Conservation (phyloP, 768 basidiomycete genomes). For the Phaffia tasmanica region DNA sequence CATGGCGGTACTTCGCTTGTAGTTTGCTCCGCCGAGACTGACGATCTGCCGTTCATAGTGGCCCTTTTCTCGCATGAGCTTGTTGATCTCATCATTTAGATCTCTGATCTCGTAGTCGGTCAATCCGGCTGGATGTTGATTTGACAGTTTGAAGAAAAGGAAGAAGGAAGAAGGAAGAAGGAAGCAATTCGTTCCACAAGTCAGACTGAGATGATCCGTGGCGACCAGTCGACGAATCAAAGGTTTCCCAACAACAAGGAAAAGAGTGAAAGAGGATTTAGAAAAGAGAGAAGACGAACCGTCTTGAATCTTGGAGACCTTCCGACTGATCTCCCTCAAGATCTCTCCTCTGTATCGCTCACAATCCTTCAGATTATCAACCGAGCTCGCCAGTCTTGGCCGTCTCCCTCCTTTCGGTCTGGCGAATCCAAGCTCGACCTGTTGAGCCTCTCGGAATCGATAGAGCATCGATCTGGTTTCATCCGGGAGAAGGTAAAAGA, state of each 20-base stretch:
- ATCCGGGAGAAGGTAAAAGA: background rate
- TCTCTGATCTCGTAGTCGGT: conserved; percentile 94
- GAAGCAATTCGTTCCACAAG: background rate
- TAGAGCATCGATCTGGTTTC: conserved; percentile 59
- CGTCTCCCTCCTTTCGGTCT: conserved; percentile 64
- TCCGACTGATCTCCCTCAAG: conserved; percentile 81
- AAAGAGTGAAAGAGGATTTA: conserved; percentile 10
- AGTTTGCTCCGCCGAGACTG: conserved; percentile 90
- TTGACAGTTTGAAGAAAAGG: background rate
- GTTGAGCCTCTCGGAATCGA: conserved; percentile 93
- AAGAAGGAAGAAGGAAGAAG: background rate
- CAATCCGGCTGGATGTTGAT: conserved; percentile 55
- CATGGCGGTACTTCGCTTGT: conserved; percentile 79
- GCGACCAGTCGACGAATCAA: background rate
- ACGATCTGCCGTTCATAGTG: conserved; percentile 99
- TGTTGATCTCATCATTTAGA: conserved; percentile 96
- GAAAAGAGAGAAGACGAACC: conserved; percentile 43
- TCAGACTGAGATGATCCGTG: background rate
- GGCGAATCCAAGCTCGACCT: conserved; percentile 83
- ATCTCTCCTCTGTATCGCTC: conserved; percentile 96
- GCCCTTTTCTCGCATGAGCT: conserved; percentile 80
- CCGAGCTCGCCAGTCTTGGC: conserved; percentile 81
- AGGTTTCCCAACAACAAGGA: background rate
- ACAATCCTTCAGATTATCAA: conserved; percentile 82
- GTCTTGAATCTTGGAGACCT: conserved; percentile 97